Conservation (phyloP, 1,284 basidiomycete genomes). For the Gomphus bonarii region DNA sequence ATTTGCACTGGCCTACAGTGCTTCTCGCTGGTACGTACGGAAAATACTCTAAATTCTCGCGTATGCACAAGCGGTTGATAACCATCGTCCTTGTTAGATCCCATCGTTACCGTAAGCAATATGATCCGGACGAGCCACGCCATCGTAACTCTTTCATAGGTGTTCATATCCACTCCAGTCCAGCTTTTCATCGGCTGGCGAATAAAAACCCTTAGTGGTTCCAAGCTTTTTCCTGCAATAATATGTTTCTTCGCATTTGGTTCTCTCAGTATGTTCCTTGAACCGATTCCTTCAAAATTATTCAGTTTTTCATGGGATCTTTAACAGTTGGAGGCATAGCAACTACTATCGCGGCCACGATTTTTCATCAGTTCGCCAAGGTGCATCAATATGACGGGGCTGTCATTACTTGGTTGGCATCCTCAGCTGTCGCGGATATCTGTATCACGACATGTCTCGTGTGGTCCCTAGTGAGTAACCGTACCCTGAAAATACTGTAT, state of each 20-base stretch:
- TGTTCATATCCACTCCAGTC: constrained; percentile 37
- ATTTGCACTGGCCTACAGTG: background rate
- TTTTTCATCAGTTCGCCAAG: constrained; percentile 24
- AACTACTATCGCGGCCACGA: constrained; percentile 26
- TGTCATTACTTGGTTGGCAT: constrained; percentile 19
- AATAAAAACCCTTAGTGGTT: constrained; percentile 33
- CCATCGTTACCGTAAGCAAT: background rate
- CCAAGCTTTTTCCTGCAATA: constrained; percentile 17
- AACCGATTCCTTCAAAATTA: background rate
- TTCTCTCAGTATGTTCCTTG: background rate
- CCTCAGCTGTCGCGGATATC: constrained; percentile 25
- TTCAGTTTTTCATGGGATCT: constrained; percentile 15
- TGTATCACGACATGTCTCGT: constrained; percentile 27
- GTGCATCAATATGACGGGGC: constrained; percentile 25
- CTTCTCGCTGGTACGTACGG: background rate
- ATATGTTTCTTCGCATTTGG: background rate
- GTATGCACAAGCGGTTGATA: background rate
- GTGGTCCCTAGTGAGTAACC: constrained; percentile 23
- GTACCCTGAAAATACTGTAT: background rate
- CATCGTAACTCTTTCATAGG: constrained; percentile 21
- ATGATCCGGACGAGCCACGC: background rate
- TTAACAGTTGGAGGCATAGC: constrained; percentile 23
- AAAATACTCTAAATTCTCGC: background rate
- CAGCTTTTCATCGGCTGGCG: constrained; percentile 46
- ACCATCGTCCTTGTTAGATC: background rate